Conservation (phyloP, 768 basidiomycete species). For the Lyophyllum semitale region DNA sequence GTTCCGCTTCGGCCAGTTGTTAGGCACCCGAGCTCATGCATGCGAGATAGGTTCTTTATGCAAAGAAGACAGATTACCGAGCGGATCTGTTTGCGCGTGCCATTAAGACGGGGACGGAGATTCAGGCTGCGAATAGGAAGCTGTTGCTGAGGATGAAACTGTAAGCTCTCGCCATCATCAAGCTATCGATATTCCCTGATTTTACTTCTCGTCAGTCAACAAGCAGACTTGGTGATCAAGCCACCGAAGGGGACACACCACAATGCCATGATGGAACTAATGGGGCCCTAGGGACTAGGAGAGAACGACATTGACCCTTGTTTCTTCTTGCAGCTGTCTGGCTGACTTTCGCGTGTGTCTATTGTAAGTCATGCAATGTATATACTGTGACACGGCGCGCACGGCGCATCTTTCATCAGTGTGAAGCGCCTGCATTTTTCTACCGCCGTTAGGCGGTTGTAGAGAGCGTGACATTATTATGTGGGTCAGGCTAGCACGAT, state of each 20-base stretch:
- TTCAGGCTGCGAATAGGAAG: constrained; percentile 74
- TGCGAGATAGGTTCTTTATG: constrained; percentile 65
- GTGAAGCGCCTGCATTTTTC: too few relatives aligned
- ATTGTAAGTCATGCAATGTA: too few relatives aligned
- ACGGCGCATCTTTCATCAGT: too few relatives aligned
- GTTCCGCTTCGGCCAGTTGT: background rate
- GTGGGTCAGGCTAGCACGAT: too few relatives aligned
- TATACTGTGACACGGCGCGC: too few relatives aligned
- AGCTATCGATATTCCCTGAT: background rate
- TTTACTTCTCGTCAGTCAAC: constrained; percentile 52
- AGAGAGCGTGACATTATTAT: too few relatives aligned
- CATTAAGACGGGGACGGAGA: constrained; percentile 70
- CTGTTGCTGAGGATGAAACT: constrained; percentile 80
- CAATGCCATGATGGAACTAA: constrained; percentile 18
- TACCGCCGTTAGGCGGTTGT: too few relatives aligned
- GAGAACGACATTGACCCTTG: background rate
- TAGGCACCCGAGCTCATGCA: constrained; percentile 3
- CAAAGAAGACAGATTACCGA: constrained; percentile 79
- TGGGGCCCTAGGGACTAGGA: constrained; percentile 3
- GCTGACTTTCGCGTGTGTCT: too few relatives aligned
- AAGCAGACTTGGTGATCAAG: constrained; percentile 77
- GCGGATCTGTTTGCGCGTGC: constrained; percentile 76
- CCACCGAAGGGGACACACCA: constrained; percentile 54
- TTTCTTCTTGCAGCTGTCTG: too few relatives aligned
- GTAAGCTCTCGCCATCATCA: constrained; percentile 38